These are phyloP conservation scores for Lentinula aciculospora DNA, from an alignment of 768 basidiomycete genomes.

Conservation along the genomic window DNA sequence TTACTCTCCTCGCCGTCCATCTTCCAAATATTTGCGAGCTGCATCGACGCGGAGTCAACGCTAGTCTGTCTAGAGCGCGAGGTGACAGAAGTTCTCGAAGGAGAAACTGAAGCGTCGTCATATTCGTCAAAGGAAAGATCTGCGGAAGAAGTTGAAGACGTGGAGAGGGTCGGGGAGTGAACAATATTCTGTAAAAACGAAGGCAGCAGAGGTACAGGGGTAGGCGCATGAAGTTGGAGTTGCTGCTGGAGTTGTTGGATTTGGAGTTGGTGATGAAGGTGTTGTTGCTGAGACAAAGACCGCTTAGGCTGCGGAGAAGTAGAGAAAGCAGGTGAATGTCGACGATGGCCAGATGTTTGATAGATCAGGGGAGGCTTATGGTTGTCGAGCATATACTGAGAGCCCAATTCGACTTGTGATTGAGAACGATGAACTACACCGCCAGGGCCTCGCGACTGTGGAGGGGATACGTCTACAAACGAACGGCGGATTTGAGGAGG, in stretches of 20 bases:
- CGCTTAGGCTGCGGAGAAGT: conserved; percentile 23
- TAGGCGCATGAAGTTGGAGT: conserved; percentile 28
- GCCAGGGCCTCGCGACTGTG: conserved; percentile 21
- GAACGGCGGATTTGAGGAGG: conserved; percentile 37
- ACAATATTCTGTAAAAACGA: conserved; percentile 75
- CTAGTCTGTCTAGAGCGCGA: conserved; percentile 8
- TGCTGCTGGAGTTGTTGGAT: conserved; percentile 13
- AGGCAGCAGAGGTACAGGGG: conserved; percentile 54
- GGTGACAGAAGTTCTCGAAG: background rate
- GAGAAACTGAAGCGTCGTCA: conserved; percentile 11
- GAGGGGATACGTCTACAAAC: conserved; percentile 30
- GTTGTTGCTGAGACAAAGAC: conserved; percentile 16
- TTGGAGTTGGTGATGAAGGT: conserved; percentile 13
- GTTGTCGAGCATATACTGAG: conserved; percentile 28
- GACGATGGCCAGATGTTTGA: conserved; percentile 54
- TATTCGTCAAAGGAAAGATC: conserved; percentile 63
- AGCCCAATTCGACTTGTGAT: conserved; percentile 43
- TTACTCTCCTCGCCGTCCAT: conserved; percentile 69
- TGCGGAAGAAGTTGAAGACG: conserved; percentile 59
- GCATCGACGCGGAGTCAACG: conserved; percentile 17
- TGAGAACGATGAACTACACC: conserved; percentile 39
- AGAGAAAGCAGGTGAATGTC: conserved; percentile 29
- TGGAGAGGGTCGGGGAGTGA: conserved; percentile 59
- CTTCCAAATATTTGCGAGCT: conserved; percentile 59
- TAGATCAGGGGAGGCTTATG: conserved; percentile 52